Percentiles rank a stretch among this genome's conserved stretches.
These are phyloP conservation scores for Trametes versicolor DNA, from an alignment of 1,284 basidiomycete genomes.

Conservation along the genomic window DNA sequence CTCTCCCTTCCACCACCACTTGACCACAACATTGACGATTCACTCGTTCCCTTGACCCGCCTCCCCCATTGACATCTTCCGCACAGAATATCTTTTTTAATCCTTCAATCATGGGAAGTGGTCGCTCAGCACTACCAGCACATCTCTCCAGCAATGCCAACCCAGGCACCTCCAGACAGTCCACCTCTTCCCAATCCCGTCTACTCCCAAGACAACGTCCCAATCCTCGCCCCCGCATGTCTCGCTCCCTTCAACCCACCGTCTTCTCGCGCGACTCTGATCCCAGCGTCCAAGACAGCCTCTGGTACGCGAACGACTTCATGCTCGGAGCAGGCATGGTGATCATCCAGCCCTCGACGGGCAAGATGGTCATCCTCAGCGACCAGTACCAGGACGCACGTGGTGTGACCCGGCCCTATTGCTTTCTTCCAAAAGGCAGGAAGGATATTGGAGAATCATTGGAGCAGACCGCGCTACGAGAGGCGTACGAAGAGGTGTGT, in stretches of 20 bases:
- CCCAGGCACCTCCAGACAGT: not conserved
- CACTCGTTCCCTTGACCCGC: too few species aligned
- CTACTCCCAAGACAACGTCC: too few species aligned
- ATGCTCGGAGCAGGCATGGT: slow-evolving; percentile 69
- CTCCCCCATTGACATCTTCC: not conserved
- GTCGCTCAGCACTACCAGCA: slow-evolving; percentile 8
- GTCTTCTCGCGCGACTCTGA: slow-evolving; percentile 39
- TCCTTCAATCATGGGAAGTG: slow-evolving; percentile 8
- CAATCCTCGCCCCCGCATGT: not conserved
- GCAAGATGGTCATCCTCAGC: slow-evolving; percentile 54
- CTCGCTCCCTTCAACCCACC: not conserved
- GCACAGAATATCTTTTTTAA: not conserved
- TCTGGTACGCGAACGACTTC: slow-evolving; percentile 60
- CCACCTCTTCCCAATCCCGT: not conserved
- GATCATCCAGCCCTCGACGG: slow-evolving; percentile 59
- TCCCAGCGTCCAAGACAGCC: slow-evolving; percentile 49
- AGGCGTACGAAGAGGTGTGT: slow-evolving; percentile 71
- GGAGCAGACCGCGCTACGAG: slow-evolving; percentile 64
- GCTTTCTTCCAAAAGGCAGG: slow-evolving; percentile 69
- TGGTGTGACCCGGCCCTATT: slow-evolving; percentile 35
- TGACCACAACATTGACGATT: not conserved
- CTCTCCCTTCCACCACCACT: not conserved
- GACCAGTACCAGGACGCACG: slow-evolving; percentile 32
- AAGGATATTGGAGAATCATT: slow-evolving; percentile 71
- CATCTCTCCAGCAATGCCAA: slow-evolving; percentile 4